Percentiles rank a stretch among this genome's conserved stretches.
Conservation (phyloP, 176 grass and related monocot genomes). For the Paspalum vaginatum region DNA sequence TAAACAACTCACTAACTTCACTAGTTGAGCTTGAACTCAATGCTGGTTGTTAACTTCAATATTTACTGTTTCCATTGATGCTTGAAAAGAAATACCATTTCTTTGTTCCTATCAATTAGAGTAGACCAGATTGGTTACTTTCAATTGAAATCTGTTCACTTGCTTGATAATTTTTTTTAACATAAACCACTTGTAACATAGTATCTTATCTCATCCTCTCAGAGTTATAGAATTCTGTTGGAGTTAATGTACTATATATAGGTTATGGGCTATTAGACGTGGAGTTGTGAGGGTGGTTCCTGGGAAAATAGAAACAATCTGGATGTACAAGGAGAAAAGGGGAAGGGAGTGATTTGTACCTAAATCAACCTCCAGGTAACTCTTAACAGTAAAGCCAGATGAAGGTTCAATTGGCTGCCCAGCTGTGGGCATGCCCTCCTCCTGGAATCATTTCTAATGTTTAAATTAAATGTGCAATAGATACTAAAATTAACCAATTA, state of each 20-base stretch:
- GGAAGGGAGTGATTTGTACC: not conserved
- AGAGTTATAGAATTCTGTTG: conserved; percentile 5
- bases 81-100: conserved; percentile 14
- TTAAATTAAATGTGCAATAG: not conserved
- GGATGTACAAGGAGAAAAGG: not conserved
- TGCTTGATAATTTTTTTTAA: not conserved
- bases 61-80: not conserved
- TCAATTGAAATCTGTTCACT: conserved; percentile 2
- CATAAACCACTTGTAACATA: not conserved
- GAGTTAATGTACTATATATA: not conserved
- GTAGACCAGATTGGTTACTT: not conserved
- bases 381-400: no score
- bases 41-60: conserved; percentile 18
- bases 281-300: not conserved
- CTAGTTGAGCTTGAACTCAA: not conserved
- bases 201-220: no score
- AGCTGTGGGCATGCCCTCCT: not conserved
- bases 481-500: not conserved
- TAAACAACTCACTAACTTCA: not conserved
- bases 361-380: not conserved
- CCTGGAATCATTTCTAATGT: not conserved
- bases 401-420: not conserved
- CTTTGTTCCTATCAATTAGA: conserved; percentile 13
- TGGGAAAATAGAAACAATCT: not conserved
- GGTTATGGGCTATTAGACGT: not conserved